phyloP scores from a whole-genome alignment of 2,329 filamentous ascomycete species.

The Plenodomus tracheiphilus region DNA sequence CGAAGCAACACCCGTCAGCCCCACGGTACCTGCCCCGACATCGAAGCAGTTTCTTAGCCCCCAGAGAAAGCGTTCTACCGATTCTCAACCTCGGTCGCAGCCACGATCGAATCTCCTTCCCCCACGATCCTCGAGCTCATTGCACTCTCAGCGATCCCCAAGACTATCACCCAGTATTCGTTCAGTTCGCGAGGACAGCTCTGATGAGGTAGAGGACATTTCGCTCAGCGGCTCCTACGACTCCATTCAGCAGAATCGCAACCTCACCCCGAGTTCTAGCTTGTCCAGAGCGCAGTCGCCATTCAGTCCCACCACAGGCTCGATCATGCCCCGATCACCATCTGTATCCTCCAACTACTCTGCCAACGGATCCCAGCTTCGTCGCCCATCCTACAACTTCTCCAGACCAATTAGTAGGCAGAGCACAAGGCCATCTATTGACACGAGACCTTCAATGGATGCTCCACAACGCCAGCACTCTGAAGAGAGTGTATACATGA shows the following conservation, averaged over 20 bases:
- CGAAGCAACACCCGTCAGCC: slow-evolving; percentile 49
- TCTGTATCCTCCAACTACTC: slow-evolving; percentile 85
- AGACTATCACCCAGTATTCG: slow-evolving; percentile 49
- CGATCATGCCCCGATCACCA: slow-evolving; percentile 70
- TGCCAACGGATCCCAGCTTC: slow-evolving; percentile 58
- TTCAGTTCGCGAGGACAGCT: slow-evolving; percentile 55
- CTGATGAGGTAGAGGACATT: slow-evolving; percentile 71
- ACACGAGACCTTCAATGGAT: slow-evolving; percentile 42
- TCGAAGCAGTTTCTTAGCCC: slow-evolving; percentile 41
- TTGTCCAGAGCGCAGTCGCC: slow-evolving; percentile 64
- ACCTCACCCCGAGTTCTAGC: slow-evolving; percentile 73
- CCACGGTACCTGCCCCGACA: slow-evolving; percentile 37
- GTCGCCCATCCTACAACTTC: slow-evolving; percentile 86
- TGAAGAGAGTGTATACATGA: slow-evolving; percentile 40
- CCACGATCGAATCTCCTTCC: slow-evolving; percentile 40
- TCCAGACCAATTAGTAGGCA: slow-evolving; percentile 83
- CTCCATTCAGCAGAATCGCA: slow-evolving; percentile 66
- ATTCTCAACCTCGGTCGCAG: slow-evolving; percentile 31
- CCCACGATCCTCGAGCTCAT: slow-evolving; percentile 46
- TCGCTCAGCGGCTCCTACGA: slow-evolving; percentile 63
- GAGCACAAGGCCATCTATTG: slow-evolving; percentile 56
- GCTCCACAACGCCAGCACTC: slow-evolving; percentile 41
- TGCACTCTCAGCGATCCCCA: slow-evolving; percentile 36
- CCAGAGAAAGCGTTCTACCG: slow-evolving; percentile 47
- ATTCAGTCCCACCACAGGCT: slow-evolving; percentile 64